Base-by-base conservation (phyloP, 2,329 filamentous ascomycete genomes). In the Sporothrix variecibatus region DNA sequence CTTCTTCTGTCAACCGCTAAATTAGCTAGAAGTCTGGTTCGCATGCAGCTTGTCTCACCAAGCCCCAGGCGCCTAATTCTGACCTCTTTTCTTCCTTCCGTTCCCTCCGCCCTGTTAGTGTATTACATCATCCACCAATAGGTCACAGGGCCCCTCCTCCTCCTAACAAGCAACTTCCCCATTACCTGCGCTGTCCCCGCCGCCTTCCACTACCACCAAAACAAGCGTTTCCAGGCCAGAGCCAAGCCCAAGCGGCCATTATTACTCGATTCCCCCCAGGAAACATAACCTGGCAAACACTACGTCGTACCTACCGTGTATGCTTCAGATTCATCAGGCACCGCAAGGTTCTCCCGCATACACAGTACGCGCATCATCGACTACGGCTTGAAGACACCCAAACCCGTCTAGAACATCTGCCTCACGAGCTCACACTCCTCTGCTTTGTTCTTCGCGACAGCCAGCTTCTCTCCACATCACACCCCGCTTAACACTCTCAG, bases 101-200 rank as follows among this genome's bases (percentile, higher is more conserved):
- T 64, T 20, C 71, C 43, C 43, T 43, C 20, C 71, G 34, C 8
- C 46, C 6, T n/a, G 5, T 5, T 70, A 38, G 26, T 34, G 60
- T 69, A 75, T 75, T 75, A 75, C 74, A 75, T 75, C 74, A 75
- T 73, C 72, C 65, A 31, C 46, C 70, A 58, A 49, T 31, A 15
- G 49, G 60, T 71, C 74, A 74, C 70, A 67, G 31, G 60, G 34
- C 68, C 68, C 68, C 74, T 62, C 71, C 40, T 60, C n/a, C 28
- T 49, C 65, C 31, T 9, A 43, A 15, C 34, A 34, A 34, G 34
- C 34, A 20, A 12, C 12, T 26, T 12, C 70, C n/a, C 49, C 23
- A 12, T 34, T 28, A 12, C 71, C 40, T 28, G n/a, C 23, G 9
- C 70, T 49, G 43, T 72, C 67, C 73, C 51, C 75, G 58, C 65